Evolutionary conservation across 768 basidiomycete genomes (phyloP).

Genomic region (Suillus plorans): DNA sequence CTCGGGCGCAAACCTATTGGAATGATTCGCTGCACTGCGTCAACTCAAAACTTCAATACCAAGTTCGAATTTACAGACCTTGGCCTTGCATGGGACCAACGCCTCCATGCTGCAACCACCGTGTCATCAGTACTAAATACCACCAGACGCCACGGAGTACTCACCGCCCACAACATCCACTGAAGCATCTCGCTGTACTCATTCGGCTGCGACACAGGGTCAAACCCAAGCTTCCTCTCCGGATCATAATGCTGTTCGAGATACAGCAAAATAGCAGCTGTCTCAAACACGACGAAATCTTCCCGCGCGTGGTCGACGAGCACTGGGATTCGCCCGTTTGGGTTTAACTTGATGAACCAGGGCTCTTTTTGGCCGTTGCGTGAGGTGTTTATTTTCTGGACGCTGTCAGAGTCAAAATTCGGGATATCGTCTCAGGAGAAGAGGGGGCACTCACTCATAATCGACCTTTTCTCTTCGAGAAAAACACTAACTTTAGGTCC

Average conservation of each 20-base stretch:
- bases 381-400: conserved; percentile 21
- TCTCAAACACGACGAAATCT: conserved; percentile 40
- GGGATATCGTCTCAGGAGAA: not conserved
- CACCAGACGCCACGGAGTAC: not conserved
- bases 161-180: conserved; percentile 48
- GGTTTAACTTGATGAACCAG: conserved; percentile 39
- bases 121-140: not conserved
- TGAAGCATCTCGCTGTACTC: conserved; percentile 41
- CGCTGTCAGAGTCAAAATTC: not conserved
- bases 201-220: conserved; percentile 25
- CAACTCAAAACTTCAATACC: not conserved
- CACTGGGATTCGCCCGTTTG: conserved; percentile 44
- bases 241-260: conserved; percentile 45
- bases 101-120: conserved; percentile 25
- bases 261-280: conserved; percentile 46
- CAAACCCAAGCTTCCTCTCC: conserved; percentile 41
- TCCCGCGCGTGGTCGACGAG: conserved; percentile 26
- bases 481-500: conserved; percentile 50
- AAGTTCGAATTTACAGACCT: conserved; percentile 1
- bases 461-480: conserved; percentile 47
- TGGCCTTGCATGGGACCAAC: conserved; percentile 40
- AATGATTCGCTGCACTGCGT: conserved; percentile 34
- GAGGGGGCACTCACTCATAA: no score
- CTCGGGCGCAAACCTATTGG: conserved; percentile 31
- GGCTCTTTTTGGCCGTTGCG: conserved; percentile 27